These are phyloP conservation scores for Kodamaea alishanica DNA, from an alignment of 1,139 yeast species.

Conservation along the genomic window DNA sequence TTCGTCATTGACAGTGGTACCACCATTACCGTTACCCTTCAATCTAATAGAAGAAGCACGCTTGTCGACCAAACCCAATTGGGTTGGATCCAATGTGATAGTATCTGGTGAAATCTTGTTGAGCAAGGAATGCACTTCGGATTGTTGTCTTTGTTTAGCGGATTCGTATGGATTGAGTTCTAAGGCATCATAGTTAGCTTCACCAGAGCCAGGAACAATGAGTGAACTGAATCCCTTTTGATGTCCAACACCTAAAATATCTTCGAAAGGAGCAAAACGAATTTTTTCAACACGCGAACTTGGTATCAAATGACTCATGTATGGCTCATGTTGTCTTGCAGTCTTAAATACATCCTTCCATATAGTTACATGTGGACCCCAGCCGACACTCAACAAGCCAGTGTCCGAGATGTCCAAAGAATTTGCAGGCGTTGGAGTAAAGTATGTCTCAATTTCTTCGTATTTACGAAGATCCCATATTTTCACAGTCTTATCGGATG, in stretches of 20 bases:
- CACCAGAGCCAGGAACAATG: conserved; percentile 96
- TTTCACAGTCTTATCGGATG: conserved; percentile 79
- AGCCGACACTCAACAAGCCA: conserved; percentile 81
- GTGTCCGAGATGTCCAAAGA: conserved; percentile 80
- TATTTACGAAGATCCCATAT: conserved; percentile 93
- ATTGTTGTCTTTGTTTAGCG: conserved; percentile 89
- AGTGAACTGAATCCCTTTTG: conserved; percentile 71
- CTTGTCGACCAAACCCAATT: conserved; percentile 80
- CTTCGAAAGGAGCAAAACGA: conserved; percentile 91
- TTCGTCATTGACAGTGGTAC: conserved; percentile 25
- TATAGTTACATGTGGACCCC: conserved; percentile 92
- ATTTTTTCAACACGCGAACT: conserved; percentile 68
- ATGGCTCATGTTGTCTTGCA: conserved; percentile 65
- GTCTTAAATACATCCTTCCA: conserved; percentile 74
- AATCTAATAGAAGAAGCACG: conserved; percentile 62
- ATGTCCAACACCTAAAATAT: conserved; percentile 88
- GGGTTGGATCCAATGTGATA: conserved; percentile 84
- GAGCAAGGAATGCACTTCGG: conserved; percentile 80
- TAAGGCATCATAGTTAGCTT: conserved; percentile 93
- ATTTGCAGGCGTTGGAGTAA: conserved; percentile 82
- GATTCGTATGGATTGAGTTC: conserved; percentile 93
- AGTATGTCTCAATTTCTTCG: conserved; percentile 68
- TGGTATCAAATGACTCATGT: conserved; percentile 85
- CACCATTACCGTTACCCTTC: conserved; percentile 47
- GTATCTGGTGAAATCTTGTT: conserved; percentile 92